Conservation (phyloP, 1,284 basidiomycete species). For the Moesziomyces aphidis region DNA sequence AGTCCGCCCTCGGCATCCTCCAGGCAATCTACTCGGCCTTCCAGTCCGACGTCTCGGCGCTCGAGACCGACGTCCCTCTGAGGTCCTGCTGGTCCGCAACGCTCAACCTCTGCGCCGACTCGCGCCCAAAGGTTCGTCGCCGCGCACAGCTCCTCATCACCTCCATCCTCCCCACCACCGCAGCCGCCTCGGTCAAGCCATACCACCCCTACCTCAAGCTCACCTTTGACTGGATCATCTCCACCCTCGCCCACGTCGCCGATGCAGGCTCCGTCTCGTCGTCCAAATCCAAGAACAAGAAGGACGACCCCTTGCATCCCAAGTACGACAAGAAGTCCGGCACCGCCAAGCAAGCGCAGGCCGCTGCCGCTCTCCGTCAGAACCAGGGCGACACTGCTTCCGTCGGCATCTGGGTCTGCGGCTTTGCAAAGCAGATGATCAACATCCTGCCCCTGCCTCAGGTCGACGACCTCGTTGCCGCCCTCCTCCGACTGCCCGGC, state of each 20-base stretch:
- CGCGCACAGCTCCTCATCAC: slow-evolving; percentile 86
- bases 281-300: slow-evolving; percentile 72
- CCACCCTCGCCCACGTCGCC: slow-evolving; percentile 77
- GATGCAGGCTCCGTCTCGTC: slow-evolving; percentile 71
- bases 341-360: slow-evolving; percentile 56
- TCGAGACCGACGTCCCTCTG: slow-evolving; percentile 54
- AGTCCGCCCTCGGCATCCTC: slow-evolving; percentile 80
- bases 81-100: slow-evolving; percentile 73
- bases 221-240: slow-evolving; percentile 82
- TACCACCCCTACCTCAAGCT: slow-evolving; percentile 86
- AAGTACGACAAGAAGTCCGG: slow-evolving; percentile 63
- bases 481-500: slow-evolving; percentile 57
- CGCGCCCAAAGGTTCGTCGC: slow-evolving; percentile 92
- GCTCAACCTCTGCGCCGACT: slow-evolving; percentile 84
- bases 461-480: slow-evolving; percentile 49
- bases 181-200: slow-evolving; percentile 31
- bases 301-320: slow-evolving; percentile 71
- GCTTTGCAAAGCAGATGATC: slow-evolving; percentile 59
- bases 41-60: slow-evolving; percentile 73
- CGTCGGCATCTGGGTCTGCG: slow-evolving; percentile 63
- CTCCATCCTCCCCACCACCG: slow-evolving; percentile 71
- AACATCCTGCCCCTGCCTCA: slow-evolving; percentile 46
- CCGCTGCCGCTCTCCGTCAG: slow-evolving; percentile 59
- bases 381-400: slow-evolving; percentile 58
- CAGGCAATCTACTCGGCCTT: slow-evolving; percentile 76